Evolutionary conservation across 768 basidiomycete genomes (phyloP).

Genomic region (Russula vinacea): DNA sequence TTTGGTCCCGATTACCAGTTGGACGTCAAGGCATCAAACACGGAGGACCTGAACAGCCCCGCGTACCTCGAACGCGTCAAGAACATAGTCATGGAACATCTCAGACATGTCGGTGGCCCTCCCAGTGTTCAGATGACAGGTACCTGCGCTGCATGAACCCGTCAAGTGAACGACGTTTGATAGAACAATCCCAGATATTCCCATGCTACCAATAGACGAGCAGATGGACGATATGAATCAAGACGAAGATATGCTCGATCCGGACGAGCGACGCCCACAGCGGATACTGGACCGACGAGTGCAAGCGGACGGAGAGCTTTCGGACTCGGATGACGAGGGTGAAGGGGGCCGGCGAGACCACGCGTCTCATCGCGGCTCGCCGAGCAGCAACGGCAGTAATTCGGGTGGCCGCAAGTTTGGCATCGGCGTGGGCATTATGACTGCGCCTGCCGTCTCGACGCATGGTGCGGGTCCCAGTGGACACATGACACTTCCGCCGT

Average conservation of each 20-base stretch:
- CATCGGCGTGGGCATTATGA: conserved; percentile 68
- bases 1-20: conserved; percentile 97
- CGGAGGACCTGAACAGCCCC: conserved; percentile 90
- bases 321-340: conserved; percentile 98
- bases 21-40: conserved; percentile 91
- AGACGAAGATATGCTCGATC: conserved; percentile 79
- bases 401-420: conserved; percentile 49
- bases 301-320: conserved; percentile 85
- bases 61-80: conserved; percentile 93
- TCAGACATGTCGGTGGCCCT: conserved; percentile 81
- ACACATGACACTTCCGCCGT: conserved; percentile 28
- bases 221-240: conserved; percentile 74
- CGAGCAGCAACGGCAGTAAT: conserved; percentile 44
- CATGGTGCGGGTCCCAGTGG: conserved; percentile 72
- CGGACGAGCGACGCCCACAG: conserved; percentile 72
- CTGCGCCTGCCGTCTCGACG: conserved; percentile 53
- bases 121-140: conserved; percentile 92
- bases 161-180: background rate
- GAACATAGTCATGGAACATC: conserved; percentile 85
- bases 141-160: conserved; percentile 36
- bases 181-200: conserved; percentile 58
- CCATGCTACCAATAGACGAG: conserved; percentile 78
- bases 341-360: conserved; percentile 79
- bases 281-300: conserved; percentile 75
- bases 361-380: conserved; percentile 43